Conservation (phyloP, 1,139 yeast species). For the Suzukiozyma palmioleophila region DNA sequence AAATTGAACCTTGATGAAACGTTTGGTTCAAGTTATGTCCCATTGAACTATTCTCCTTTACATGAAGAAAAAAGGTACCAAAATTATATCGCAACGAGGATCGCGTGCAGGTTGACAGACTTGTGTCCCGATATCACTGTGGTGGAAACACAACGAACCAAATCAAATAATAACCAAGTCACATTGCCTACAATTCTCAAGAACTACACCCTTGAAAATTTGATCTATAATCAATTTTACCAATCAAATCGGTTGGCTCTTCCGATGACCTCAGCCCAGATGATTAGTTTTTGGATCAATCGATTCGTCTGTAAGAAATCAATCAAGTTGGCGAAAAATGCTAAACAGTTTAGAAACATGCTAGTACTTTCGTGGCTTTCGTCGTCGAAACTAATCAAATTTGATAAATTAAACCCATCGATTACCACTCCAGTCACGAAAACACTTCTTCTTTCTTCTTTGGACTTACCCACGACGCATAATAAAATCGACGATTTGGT, state of each 20-base stretch:
- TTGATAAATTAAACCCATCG: constrained; percentile 3
- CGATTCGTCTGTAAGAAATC: constrained; percentile 24
- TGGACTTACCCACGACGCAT: constrained; percentile 5
- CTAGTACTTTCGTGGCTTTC: constrained; percentile 15
- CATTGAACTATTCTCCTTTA: constrained; percentile 8
- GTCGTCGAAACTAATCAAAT: neutral
- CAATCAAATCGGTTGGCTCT: constrained; percentile 13
- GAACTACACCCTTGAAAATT: constrained; percentile 34
- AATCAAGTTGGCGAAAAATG: constrained; percentile 14
- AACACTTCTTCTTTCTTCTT: constrained; percentile 7
- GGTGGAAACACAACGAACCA: constrained; percentile 39
- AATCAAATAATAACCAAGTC: constrained; percentile 27
- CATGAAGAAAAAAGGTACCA: constrained; percentile 24
- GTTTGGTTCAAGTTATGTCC: constrained; percentile 6
- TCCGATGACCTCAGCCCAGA: constrained; percentile 33
- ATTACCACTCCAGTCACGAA: constrained; percentile 4
- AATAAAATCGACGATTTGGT: constrained; percentile 38
- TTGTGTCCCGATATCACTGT: constrained; percentile 19
- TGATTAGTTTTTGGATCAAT: constrained; percentile 38
- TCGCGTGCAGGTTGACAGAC: constrained; percentile 10
- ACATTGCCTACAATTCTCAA: constrained; percentile 38
- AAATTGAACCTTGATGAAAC: constrained; percentile 19
- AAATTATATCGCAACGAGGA: constrained; percentile 19
- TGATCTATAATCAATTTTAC: constrained; percentile 17
- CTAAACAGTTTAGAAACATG: constrained; percentile 19